phyloP scores from a whole-genome alignment of 495 filamentous ascomycete genomes.

The Aspergillus conjunctus region DNA sequence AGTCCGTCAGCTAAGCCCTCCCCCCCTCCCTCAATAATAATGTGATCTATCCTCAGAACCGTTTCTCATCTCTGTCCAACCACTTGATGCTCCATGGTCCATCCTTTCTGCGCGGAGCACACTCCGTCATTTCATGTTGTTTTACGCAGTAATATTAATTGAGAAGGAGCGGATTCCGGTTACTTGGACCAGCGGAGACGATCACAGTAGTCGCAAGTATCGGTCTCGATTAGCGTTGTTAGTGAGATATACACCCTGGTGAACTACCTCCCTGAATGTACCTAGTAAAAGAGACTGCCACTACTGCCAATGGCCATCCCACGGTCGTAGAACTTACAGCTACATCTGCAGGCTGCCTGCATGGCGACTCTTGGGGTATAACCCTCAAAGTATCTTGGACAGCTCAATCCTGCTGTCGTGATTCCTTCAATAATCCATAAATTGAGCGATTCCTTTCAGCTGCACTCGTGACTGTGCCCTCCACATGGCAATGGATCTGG shows the following conservation, averaged over 20 bases:
- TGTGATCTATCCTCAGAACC: slow-evolving; percentile 14
- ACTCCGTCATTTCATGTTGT: neutral
- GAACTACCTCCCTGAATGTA: no score
- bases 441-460: neutral
- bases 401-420: no score
- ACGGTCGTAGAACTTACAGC: no score
- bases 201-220: slow-evolving; percentile 11
- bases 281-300: no score
- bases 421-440: neutral
- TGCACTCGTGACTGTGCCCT: neutral
- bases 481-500: neutral
- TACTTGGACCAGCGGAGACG: slow-evolving; percentile 26
- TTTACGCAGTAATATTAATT: neutral
- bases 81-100: slow-evolving; percentile 5
- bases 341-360: no score
- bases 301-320: no score
- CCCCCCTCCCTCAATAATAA: neutral
- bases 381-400: no score
- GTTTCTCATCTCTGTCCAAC: slow-evolving; percentile 14
- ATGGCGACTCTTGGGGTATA: no score
- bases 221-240: neutral
- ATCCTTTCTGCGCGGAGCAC: neutral
- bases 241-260: no score
- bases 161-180: slow-evolving; percentile 15
- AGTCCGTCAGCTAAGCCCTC: slow-evolving; percentile 2